phyloP scores from a whole-genome alignment of 176 grass and related monocot species.

The Phoenix dactylifera region DNA sequence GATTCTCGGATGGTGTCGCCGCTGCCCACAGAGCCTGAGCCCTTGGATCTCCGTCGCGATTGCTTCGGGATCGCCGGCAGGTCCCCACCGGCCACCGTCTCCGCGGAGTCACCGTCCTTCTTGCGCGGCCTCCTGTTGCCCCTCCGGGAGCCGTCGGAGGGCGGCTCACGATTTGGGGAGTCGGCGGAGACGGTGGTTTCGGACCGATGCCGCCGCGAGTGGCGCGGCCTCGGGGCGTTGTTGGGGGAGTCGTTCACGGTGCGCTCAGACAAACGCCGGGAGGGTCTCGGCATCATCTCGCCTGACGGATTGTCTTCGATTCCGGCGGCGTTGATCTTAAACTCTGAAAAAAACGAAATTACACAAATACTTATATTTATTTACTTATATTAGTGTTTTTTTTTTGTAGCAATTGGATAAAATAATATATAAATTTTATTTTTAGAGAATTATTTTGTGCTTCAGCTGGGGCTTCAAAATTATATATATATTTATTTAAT shows the following conservation, averaged over 20 bases:
- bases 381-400: too few relatives aligned
- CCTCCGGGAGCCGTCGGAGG: constrained; percentile 41
- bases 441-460: too few relatives aligned
- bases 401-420: too few relatives aligned
- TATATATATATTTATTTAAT: too few relatives aligned
- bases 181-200: constrained; percentile 28
- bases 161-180: constrained; percentile 24
- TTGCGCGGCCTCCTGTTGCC: constrained; percentile 30
- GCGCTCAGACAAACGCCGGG: constrained; percentile 4
- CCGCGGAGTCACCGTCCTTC: constrained; percentile 30
- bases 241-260: constrained; percentile 18
- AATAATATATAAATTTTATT: too few relatives aligned
- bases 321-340: too few relatives aligned
- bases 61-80: constrained; percentile 74
- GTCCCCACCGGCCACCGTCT: constrained; percentile 14
- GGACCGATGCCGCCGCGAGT: constrained; percentile 55
- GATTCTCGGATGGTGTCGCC: constrained; percentile 12
- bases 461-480: too few relatives aligned
- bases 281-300: neutral
- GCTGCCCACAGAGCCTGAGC: constrained; percentile 14
- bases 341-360: too few relatives aligned
- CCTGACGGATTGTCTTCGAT: too few relatives aligned
- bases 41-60: constrained; percentile 51
- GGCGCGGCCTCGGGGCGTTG: constrained; percentile 22
- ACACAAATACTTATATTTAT: too few relatives aligned